phyloP scores from a whole-genome alignment of 2,329 filamentous ascomycete genomes.

The Stagonosporopsis cucurbitacearum region DNA sequence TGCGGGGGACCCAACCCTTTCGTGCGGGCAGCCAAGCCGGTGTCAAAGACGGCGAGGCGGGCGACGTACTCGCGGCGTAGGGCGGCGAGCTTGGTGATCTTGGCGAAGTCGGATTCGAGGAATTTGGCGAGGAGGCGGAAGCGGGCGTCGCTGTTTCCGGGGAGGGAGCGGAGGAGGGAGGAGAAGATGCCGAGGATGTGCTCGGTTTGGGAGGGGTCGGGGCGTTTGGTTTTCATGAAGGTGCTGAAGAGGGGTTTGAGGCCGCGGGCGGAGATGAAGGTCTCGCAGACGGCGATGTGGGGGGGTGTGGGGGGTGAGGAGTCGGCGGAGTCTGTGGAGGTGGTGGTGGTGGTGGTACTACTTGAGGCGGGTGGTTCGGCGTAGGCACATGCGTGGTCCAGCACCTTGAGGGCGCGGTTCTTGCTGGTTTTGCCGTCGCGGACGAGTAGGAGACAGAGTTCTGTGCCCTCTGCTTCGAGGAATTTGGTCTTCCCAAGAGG shows the following conservation, averaged over 20 bases:
- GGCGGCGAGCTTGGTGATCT: conserved; percentile 74
- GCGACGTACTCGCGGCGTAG: conserved; percentile 74
- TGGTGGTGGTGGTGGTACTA: neutral
- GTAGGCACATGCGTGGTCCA: conserved; percentile 80
- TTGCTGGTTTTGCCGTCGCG: conserved; percentile 79
- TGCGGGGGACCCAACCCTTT: conserved; percentile 63
- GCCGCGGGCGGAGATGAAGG: conserved; percentile 80
- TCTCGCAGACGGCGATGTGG: conserved; percentile 68
- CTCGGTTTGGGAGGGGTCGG: conserved; percentile 71
- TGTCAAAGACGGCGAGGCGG: conserved; percentile 67
- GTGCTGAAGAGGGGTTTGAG: conserved; percentile 84
- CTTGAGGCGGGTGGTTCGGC: conserved; percentile 31
- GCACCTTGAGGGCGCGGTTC: conserved; percentile 74
- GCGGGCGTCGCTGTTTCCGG: conserved; percentile 75
- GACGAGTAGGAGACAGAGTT: conserved; percentile 90
- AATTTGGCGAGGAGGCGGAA: conserved; percentile 93
- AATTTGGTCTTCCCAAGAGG: conserved; percentile 78
- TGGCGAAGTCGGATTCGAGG: conserved; percentile 91
- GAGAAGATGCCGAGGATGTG: conserved; percentile 87
- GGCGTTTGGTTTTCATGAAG: conserved; percentile 86
- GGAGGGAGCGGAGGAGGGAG: conserved; percentile 79
- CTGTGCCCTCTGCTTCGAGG: conserved; percentile 87
- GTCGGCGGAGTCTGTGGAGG: neutral
- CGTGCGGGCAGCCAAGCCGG: conserved; percentile 66
- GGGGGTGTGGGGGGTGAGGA: conserved; percentile 46